These are phyloP conservation scores for Mycena sanguinolenta DNA, from an alignment of 768 basidiomycete genomes.

Conservation along the genomic window DNA sequence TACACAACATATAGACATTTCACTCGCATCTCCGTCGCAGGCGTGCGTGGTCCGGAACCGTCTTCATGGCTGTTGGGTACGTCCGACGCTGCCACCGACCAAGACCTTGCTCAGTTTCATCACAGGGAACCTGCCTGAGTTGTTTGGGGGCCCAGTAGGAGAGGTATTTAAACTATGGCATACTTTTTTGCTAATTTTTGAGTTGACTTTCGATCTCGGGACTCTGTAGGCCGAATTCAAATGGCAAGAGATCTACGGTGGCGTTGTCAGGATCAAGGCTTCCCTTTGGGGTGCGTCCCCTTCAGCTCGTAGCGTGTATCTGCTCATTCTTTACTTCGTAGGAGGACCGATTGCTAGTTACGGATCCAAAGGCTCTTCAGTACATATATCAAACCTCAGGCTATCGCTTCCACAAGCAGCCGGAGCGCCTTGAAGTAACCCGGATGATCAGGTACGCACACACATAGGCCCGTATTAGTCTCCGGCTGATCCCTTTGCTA, in stretches of 20 bases:
- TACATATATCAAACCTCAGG: conserved; percentile 59
- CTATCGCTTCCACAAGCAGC: conserved; percentile 58
- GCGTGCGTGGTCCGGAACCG: conserved; percentile 51
- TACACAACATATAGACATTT: conserved; percentile 48
- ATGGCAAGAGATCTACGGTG: conserved; percentile 60
- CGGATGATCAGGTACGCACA: conserved; percentile 40
- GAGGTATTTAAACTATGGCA: conserved; percentile 41
- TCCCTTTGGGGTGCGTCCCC: conserved; percentile 52
- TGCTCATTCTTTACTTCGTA: conserved; percentile 37
- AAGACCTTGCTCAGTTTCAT: not conserved
- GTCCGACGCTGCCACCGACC: not conserved
- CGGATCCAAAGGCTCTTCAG: conserved; percentile 64
- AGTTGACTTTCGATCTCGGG: conserved; percentile 25
- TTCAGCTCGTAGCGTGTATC: not conserved
- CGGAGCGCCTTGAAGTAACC: conserved; percentile 53
- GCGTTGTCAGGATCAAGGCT: conserved; percentile 53
- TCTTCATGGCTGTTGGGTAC: conserved; percentile 57
- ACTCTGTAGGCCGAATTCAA: conserved; percentile 54
- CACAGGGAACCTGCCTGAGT: conserved; percentile 46
- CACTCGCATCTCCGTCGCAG: conserved; percentile 50
- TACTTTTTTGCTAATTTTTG: conserved; percentile 22
- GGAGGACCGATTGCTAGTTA: conserved; percentile 60
- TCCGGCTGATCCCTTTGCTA: conserved; percentile 19
- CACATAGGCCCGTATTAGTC: conserved; percentile 13
- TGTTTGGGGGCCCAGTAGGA: conserved; percentile 50